Percentiles rank a stretch among this genome's conserved stretches.
These are phyloP conservation scores for Acarospora socialis DNA, from an alignment of 2,329 filamentous ascomycete species.

Conservation along the genomic window DNA sequence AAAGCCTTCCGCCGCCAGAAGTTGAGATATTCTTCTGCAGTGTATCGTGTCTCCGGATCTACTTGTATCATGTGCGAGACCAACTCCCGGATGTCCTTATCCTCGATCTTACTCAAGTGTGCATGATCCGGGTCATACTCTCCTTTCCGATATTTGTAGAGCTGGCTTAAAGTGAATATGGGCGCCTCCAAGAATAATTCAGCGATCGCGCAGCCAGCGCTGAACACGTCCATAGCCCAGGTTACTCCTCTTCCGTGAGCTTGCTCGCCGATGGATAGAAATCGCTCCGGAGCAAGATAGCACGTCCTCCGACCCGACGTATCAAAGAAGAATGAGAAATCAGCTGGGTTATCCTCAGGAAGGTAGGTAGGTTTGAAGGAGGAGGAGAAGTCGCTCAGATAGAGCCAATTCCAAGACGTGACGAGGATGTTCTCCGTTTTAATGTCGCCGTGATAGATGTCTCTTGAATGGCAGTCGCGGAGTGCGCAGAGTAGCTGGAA, in stretches of 20 bases:
- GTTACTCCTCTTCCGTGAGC: constrained; percentile 50
- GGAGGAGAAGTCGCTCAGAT: constrained; percentile 92
- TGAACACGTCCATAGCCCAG: constrained; percentile 99
- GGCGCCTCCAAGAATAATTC: constrained; percentile 90
- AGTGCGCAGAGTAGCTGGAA: constrained; percentile 89
- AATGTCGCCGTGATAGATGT: constrained; percentile 94
- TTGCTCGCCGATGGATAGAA: constrained; percentile 56
- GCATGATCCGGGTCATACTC: constrained; percentile 80
- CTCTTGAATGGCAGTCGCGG: constrained; percentile 75
- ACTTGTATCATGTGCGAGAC: constrained; percentile 93
- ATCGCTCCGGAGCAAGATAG: constrained; percentile 88
- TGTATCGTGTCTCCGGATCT: constrained; percentile 80
- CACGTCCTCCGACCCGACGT: constrained; percentile 82
- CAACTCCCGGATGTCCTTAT: constrained; percentile 74
- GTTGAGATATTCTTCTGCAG: constrained; percentile 82
- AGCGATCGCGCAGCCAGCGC: constrained; percentile 88
- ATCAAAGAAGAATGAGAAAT: constrained; percentile 97
- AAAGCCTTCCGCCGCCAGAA: constrained; percentile 90
- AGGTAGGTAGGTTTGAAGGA: constrained; percentile 88
- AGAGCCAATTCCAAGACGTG: constrained; percentile 99
- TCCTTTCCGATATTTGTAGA: constrained; percentile 84
- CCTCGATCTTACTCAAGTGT: constrained; percentile 72
- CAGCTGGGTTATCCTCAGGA: constrained; percentile 89
- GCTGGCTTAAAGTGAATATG: constrained; percentile 92
- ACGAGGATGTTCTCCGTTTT: constrained; percentile 96